Conservation (phyloP, 1,284 basidiomycete species). For the Cryptococcus sp. region DNA sequence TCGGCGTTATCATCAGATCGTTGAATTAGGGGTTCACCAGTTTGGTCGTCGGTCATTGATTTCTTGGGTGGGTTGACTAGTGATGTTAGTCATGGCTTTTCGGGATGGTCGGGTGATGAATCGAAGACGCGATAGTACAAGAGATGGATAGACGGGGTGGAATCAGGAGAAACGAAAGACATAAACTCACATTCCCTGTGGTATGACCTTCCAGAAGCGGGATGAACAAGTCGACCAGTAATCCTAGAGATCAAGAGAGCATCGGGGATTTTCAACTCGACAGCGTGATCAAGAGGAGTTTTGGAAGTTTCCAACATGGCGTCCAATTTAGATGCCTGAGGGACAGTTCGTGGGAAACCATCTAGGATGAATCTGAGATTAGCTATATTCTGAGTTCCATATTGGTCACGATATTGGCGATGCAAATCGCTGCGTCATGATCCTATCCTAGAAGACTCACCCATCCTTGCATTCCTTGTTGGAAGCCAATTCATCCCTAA, state of each 20-base stretch:
- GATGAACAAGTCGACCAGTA: constrained; percentile 91
- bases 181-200: constrained; percentile 87
- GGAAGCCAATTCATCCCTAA: constrained; percentile 90
- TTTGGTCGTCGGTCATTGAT: constrained; percentile 84
- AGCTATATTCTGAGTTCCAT: not conserved
- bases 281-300: constrained; percentile 84
- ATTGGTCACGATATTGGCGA: not conserved
- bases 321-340: constrained; percentile 96
- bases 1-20: constrained; percentile 91
- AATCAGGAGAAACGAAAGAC: not conserved
- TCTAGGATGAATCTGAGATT: constrained; percentile 84
- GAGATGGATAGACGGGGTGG: not conserved
- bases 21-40: constrained; percentile 91
- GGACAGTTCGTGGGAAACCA: constrained; percentile 95
- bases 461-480: constrained; percentile 91
- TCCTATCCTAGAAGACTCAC: constrained; percentile 54
- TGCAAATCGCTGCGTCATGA: not conserved
- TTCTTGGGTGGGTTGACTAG: constrained; percentile 88
- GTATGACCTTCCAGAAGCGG: constrained; percentile 82
- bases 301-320: constrained; percentile 75
- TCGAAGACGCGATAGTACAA: too few species aligned
- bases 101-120: not conserved
- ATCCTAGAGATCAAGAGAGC: constrained; percentile 94
- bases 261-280: constrained; percentile 91
- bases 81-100: not conserved